phyloP scores from a whole-genome alignment of 495 filamentous ascomycete genomes.

The Penicillium atrosanguineum region DNA sequence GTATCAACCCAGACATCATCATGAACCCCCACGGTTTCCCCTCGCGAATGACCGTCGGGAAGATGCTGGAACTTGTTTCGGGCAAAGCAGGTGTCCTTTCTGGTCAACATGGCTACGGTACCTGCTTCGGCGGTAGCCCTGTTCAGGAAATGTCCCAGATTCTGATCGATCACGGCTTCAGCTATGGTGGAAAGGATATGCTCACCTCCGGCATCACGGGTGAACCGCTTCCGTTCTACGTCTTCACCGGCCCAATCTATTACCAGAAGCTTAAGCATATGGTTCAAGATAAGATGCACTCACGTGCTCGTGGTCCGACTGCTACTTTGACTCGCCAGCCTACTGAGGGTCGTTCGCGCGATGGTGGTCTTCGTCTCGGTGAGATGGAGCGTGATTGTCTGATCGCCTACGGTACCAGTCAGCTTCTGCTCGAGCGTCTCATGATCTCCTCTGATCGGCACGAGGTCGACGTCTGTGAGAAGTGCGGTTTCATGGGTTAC shows the following conservation, averaged over 20 bases:
- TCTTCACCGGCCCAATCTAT: conserved; percentile 98
- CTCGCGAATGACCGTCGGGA: conserved; percentile 98
- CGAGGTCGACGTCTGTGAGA: conserved; percentile 87
- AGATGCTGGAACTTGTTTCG: conserved; percentile 91
- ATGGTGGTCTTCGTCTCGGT: conserved; percentile 89
- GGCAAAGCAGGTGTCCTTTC: conserved; percentile 89
- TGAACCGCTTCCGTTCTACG: conserved; percentile 88
- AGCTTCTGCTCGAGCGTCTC: conserved; percentile 87
- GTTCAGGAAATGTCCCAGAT: conserved; percentile 86
- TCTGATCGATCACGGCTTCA: conserved; percentile 84
- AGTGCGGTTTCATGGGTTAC: conserved; percentile 92
- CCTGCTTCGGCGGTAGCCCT: conserved; percentile 90
- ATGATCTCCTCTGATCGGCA: conserved; percentile 92
- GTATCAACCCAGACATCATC: conserved; percentile 94
- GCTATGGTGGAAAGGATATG: conserved; percentile 94
- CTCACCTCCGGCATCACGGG: conserved; percentile 94
- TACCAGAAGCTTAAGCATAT: conserved; percentile 99
- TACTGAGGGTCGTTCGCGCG: conserved; percentile 89
- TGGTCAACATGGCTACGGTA: conserved; percentile 84
- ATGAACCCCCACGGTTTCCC: conserved; percentile 99
- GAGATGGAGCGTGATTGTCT: conserved; percentile 99
- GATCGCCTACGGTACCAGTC: conserved; percentile 91
- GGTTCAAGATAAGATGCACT: conserved; percentile 99
- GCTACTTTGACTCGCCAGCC: conserved; percentile 94
- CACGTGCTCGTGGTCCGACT: conserved; percentile 81